A percentile compares a stretch with the other conserved stretches of the same genome.
Conservation (phyloP, 1,284 basidiomycete genomes). For the Psilocybe mexicana region DNA sequence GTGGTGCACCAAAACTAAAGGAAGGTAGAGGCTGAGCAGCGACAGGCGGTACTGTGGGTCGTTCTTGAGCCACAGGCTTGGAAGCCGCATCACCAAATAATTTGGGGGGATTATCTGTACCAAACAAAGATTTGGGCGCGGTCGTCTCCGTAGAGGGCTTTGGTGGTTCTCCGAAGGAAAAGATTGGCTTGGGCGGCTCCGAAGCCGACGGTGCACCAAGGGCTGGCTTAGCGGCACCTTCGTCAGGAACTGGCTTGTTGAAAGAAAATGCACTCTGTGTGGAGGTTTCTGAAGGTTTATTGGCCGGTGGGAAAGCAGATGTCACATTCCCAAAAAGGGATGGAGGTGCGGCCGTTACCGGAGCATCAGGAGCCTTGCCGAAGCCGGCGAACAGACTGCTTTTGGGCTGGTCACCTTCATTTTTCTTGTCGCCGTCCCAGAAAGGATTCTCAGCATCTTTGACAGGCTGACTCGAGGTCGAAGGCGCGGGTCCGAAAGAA, state of each 20-base stretch:
- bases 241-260: constrained; percentile 15
- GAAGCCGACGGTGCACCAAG: neutral
- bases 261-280: constrained; percentile 19
- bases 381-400: constrained; percentile 10
- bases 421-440: constrained; percentile 36
- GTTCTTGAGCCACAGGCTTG: constrained; percentile 11
- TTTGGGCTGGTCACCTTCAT: constrained; percentile 14
- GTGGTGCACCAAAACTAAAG: constrained; percentile 23
- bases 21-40: constrained; percentile 22
- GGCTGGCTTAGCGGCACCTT: neutral
- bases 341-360: neutral
- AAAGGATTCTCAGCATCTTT: constrained; percentile 39
- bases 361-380: constrained; percentile 5
- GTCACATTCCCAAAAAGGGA: constrained; percentile 7
- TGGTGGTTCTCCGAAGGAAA: constrained; percentile 10
- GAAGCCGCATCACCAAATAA: constrained; percentile 9
- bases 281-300: constrained; percentile 6
- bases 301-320: constrained; percentile 12
- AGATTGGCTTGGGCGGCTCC: constrained; percentile 9
- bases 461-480: constrained; percentile 22
- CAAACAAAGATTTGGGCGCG: constrained; percentile 24
- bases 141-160: constrained; percentile 10
- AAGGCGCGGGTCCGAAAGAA: constrained; percentile 9
- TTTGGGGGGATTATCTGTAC: constrained; percentile 2
- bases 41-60: constrained; percentile 12